Evolutionary conservation across 2,329 filamentous ascomycete species (phyloP).

Genomic region (Exophiala oligosperma): DNA sequence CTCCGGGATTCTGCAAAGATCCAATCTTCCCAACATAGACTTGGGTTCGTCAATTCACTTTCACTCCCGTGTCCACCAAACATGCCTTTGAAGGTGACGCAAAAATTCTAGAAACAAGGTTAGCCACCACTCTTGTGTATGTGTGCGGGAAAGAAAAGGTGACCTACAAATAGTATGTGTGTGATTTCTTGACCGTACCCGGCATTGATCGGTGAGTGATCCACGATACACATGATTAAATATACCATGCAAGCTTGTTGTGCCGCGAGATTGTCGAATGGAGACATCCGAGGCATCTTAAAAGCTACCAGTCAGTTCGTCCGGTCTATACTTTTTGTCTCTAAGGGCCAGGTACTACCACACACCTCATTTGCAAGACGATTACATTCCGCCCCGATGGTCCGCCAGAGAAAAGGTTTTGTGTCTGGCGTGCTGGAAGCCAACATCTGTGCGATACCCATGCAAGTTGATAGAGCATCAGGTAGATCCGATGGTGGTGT

Average conservation of each 20-base stretch:
- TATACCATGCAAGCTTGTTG: conserved; percentile 25
- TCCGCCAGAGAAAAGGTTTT: conserved; percentile 23
- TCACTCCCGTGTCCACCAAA: conserved; percentile 1
- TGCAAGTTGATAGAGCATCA: conserved; percentile 25
- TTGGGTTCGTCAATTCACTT: conserved; percentile 9
- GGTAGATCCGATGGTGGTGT: conserved; percentile 7
- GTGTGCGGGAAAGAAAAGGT: too few species aligned
- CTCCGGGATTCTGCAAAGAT: conserved; percentile 27
- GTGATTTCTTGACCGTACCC: conserved; percentile 13
- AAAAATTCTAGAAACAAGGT: neutral
- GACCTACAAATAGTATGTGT: conserved; percentile 1
- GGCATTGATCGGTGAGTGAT: conserved; percentile 2
- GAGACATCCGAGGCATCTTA: conserved; percentile 4
- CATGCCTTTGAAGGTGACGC: neutral
- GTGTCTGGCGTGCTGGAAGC: conserved; percentile 22
- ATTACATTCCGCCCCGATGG: conserved; percentile 20
- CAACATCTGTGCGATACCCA: conserved; percentile 31
- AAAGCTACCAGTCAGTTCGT: too few species aligned
- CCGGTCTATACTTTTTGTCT: neutral
- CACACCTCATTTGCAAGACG: neutral
- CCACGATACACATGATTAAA: conserved; percentile 25
- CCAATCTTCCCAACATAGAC: conserved; percentile 28
- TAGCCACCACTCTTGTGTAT: neutral
- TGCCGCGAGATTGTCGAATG: conserved; percentile 16
- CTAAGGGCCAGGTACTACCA: neutral